Conservation (phyloP, 352 stramenopile species). For the Pythium aquatile region DNA sequence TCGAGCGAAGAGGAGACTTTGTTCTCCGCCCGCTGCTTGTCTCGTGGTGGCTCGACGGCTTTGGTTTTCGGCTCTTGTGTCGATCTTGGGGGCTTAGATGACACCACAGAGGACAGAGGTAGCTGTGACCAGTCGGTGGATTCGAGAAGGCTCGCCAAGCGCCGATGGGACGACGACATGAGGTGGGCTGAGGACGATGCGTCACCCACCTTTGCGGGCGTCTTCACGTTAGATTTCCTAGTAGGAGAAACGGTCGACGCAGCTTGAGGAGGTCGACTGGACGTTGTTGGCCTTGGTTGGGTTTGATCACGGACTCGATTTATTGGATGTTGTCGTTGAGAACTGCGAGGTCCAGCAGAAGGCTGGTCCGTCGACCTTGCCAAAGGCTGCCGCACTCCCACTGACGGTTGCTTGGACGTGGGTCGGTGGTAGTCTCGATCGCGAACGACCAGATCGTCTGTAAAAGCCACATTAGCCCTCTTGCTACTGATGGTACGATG, state of each 20-base stretch:
- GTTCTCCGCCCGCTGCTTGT: slow-evolving; percentile 2
- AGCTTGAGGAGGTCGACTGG: background rate
- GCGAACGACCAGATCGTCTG: slow-evolving; percentile 20
- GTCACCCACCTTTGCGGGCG: background rate
- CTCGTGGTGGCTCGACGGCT: slow-evolving; percentile 4
- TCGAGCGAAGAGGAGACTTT: slow-evolving; percentile 48
- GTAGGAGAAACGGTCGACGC: background rate
- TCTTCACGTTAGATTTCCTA: background rate
- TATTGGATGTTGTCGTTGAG: background rate
- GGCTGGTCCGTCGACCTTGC: background rate
- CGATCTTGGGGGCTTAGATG: background rate
- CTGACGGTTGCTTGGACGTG: background rate
- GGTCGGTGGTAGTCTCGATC: slow-evolving; percentile 3
- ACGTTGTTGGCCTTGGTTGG: background rate
- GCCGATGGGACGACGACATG: slow-evolving; percentile 13
- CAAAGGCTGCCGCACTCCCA: background rate
- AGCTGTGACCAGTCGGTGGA: slow-evolving; percentile 64
- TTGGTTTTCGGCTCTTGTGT: background rate
- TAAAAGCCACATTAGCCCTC: background rate
- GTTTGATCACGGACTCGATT: background rate
- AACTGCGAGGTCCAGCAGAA: background rate
- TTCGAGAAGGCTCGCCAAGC: slow-evolving; percentile 59
- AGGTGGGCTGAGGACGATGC: background rate
- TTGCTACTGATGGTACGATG: background rate
- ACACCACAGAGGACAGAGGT: slow-evolving; percentile 14